These are phyloP conservation scores for Botryobasidium botryosum DNA, from an alignment of 768 basidiomycete genomes.

Conservation along the genomic window DNA sequence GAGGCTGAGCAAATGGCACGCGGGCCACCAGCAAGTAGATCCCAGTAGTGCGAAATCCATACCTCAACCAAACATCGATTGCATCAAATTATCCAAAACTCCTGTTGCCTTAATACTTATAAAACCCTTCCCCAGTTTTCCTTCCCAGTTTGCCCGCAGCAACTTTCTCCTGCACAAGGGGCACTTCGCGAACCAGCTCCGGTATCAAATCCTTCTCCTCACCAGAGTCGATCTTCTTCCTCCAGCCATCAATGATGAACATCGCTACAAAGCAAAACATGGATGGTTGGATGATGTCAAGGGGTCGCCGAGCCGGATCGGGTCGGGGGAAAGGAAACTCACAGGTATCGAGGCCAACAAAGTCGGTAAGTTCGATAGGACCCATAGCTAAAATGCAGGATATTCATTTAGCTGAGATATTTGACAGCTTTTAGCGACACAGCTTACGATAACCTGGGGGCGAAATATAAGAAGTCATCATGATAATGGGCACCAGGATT, in stretches of 20 bases:
- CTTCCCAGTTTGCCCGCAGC: slow-evolving; percentile 23
- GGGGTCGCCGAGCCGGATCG: background rate
- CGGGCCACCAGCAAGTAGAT: no score
- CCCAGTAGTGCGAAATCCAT: no score
- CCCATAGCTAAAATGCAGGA: slow-evolving; percentile 19
- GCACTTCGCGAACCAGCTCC: slow-evolving; percentile 18
- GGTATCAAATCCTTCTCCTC: slow-evolving; percentile 15
- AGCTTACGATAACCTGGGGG: slow-evolving; percentile 2
- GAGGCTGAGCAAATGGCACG: no score
- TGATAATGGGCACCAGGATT: background rate
- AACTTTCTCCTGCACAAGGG: slow-evolving; percentile 22
- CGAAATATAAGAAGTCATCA: slow-evolving; percentile 4
- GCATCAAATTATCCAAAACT: no score
- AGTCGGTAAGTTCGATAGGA: slow-evolving; percentile 21
- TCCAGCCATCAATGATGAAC: slow-evolving; percentile 25
- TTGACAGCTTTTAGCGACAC: background rate
- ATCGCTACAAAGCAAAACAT: background rate
- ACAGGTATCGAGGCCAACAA: slow-evolving; percentile 24
- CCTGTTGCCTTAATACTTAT: no score
- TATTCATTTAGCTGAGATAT: background rate
- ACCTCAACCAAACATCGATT: no score
- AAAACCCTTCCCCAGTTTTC: slow-evolving; percentile 28
- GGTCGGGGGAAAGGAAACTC: slow-evolving; percentile 6
- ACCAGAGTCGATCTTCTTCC: slow-evolving; percentile 20
- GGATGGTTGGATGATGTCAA: background rate